Percentiles rank a stretch among this genome's conserved stretches.
Conservation (phyloP, 2,329 filamentous ascomycete genomes). For the Fusarium sp. region DNA sequence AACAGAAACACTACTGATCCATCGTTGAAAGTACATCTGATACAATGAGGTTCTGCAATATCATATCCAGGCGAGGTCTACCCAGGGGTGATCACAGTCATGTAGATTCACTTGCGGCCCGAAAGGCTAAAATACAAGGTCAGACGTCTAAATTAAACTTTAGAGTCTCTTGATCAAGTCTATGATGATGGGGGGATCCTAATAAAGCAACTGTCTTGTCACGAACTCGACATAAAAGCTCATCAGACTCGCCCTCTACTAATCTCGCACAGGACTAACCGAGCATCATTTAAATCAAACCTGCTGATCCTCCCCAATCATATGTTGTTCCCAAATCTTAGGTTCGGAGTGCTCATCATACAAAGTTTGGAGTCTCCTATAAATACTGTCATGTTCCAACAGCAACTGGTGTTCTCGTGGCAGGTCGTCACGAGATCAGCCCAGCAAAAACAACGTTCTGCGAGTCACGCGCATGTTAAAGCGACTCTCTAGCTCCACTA, state of each 20-base stretch:
- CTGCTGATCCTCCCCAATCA: not conserved
- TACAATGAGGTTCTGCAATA: not conserved
- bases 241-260: not conserved
- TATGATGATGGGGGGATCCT: too few relatives aligned
- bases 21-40: not conserved
- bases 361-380: not conserved
- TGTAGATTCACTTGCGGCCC: not conserved
- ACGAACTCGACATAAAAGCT: not conserved
- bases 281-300: not conserved
- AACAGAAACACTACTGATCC: not conserved
- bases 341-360: too few relatives aligned
- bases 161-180: too few relatives aligned
- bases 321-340: not conserved
- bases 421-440: slow-evolving; percentile 27
- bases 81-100: not conserved
- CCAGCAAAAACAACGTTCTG: slow-evolving; percentile 6
- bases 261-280: not conserved
- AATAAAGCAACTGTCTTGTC: too few relatives aligned
- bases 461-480: slow-evolving; percentile 25
- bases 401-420: slow-evolving; percentile 8
- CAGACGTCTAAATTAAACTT: not conserved
- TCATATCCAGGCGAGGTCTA: not conserved
- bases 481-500: slow-evolving; percentile 19
- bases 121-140: not conserved
- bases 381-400: not conserved